Conservation (phyloP, 441 rosid species). For the Francoa sonchifolia region DNA sequence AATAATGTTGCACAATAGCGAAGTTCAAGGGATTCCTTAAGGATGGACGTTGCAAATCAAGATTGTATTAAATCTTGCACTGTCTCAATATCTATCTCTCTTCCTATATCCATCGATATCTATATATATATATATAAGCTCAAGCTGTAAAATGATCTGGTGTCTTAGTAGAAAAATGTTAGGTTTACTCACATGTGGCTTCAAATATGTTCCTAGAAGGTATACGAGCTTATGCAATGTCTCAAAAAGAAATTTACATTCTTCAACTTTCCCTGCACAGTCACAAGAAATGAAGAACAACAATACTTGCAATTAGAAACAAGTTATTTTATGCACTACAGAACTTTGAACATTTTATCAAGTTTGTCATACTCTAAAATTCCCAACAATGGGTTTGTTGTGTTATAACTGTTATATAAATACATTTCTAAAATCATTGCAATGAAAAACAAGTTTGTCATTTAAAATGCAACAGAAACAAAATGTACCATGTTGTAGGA, state of each 20-base stretch:
- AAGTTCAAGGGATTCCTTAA: neutral
- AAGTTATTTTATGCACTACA: neutral
- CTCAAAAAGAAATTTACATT: slow-evolving; percentile 50
- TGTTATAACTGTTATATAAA: too few relatives aligned
- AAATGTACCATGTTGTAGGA: too few relatives aligned
- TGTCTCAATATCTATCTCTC: neutral
- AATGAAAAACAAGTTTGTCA: too few relatives aligned
- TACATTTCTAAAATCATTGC: too few relatives aligned
- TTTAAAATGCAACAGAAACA: too few relatives aligned
- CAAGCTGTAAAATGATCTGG: slow-evolving; percentile 6
- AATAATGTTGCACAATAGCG: too few relatives aligned
- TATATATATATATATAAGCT: neutral
- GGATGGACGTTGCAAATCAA: neutral
- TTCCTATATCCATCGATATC: too few relatives aligned
- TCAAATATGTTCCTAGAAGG: slow-evolving; percentile 79
- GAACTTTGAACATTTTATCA: neutral
- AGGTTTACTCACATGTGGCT: slow-evolving; percentile 67
- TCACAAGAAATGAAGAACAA: slow-evolving; percentile 10
- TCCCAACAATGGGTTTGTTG: too few relatives aligned
- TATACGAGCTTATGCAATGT: slow-evolving; percentile 65
- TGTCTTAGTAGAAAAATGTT: slow-evolving; percentile 8
- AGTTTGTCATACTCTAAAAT: too few relatives aligned
- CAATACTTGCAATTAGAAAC: neutral
- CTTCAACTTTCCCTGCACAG: slow-evolving; percentile 58
- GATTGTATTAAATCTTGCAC: neutral